phyloP scores from a whole-genome alignment of 2,329 filamentous ascomycete genomes.

The Didymella keratinophila region DNA sequence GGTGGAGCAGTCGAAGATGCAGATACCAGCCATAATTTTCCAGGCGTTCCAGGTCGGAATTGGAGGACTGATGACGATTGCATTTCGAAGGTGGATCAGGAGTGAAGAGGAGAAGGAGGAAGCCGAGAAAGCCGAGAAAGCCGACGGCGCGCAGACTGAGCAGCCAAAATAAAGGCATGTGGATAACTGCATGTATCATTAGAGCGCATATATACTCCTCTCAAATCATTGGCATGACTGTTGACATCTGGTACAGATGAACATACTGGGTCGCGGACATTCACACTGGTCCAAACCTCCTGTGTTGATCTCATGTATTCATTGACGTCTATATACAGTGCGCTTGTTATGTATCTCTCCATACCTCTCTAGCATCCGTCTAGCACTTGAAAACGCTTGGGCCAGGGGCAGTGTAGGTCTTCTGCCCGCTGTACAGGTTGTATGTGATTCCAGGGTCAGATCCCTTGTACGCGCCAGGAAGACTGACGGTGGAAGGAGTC shows the following conservation, averaged over 20 bases:
- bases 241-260: background rate
- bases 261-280: background rate
- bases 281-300: too few species aligned
- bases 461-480: constrained; percentile 47
- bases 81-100: constrained; percentile 56
- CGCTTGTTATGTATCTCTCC: background rate
- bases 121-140: constrained; percentile 26
- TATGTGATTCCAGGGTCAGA: constrained; percentile 43
- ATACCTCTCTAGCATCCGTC: background rate
- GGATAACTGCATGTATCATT: background rate
- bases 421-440: constrained; percentile 40
- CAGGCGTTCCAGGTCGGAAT: constrained; percentile 56
- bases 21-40: constrained; percentile 69
- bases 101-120: constrained; percentile 62
- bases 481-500: constrained; percentile 32
- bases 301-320: background rate
- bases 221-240: background rate
- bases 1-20: constrained; percentile 64
- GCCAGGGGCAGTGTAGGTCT: constrained; percentile 59
- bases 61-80: constrained; percentile 53
- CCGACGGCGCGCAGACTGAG: background rate
- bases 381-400: constrained; percentile 61
- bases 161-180: background rate
- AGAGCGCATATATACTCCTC: background rate
- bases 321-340: background rate